These are phyloP conservation scores for Scheffersomyces quercinus DNA, from an alignment of 1,139 yeast species.

Conservation along the genomic window DNA sequence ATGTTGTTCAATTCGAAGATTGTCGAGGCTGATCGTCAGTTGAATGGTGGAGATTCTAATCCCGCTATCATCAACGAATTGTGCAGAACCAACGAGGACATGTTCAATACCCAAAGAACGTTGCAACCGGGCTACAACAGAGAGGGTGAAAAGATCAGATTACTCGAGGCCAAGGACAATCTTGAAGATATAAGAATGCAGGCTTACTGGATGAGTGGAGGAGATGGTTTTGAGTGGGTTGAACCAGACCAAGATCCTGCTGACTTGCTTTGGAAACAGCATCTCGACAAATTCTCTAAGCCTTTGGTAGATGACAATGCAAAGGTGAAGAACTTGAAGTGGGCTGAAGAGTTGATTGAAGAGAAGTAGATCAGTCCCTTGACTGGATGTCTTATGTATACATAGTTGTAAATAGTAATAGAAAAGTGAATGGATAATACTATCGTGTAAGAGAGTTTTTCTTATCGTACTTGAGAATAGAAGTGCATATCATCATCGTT, in stretches of 20 bases:
- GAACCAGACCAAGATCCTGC: conserved; percentile 86
- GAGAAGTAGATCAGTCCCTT: conserved; percentile 1
- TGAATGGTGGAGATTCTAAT: conserved; percentile 43
- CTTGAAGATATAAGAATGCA: conserved; percentile 58
- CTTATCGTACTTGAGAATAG: no score
- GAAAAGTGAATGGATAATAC: no score
- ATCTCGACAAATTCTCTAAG: conserved; percentile 26
- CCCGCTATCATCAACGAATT: conserved; percentile 40
- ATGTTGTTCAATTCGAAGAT: conserved; percentile 65
- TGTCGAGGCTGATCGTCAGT: conserved; percentile 61
- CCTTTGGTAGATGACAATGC: conserved; percentile 13
- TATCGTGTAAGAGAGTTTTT: no score
- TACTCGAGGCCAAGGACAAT: conserved; percentile 43
- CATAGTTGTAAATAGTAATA: no score
- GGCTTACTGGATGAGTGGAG: conserved; percentile 78
- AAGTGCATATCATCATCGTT: no score
- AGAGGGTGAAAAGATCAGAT: conserved; percentile 42
- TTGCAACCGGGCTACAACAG: conserved; percentile 36
- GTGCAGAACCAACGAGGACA: conserved; percentile 32
- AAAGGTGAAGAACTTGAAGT: conserved; percentile 14
- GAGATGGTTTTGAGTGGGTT: conserved; percentile 77
- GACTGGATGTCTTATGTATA: no score
- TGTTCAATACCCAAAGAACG: conserved; percentile 25
- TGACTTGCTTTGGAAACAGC: conserved; percentile 55
- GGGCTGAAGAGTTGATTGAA: conserved; percentile 24